These are phyloP conservation scores for Gynandropsis gynandra DNA, from an alignment of 345 rosid genomes.

Conservation along the genomic window DNA sequence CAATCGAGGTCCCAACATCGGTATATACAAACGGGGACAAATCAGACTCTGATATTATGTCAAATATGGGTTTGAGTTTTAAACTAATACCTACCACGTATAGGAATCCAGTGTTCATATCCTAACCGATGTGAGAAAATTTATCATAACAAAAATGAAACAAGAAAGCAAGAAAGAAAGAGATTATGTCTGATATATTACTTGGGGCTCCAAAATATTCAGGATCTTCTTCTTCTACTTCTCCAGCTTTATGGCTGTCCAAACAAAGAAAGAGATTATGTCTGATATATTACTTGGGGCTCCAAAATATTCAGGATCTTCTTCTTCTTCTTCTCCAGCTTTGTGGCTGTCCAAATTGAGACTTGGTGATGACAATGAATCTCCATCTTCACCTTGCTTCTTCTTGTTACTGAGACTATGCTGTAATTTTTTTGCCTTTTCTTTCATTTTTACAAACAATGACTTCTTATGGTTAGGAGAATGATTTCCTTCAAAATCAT, in stretches of 20 bases:
- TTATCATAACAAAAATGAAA: too few species aligned
- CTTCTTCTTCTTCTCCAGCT: constrained; percentile 31
- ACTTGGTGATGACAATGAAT: constrained; percentile 40
- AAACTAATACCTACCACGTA: too few species aligned
- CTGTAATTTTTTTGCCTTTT: constrained; percentile 53
- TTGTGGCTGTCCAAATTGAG: constrained; percentile 37
- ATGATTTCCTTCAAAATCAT: constrained; percentile 40
- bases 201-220: constrained; percentile 77
- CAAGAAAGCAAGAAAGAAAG: too few species aligned
- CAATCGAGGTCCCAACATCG: too few species aligned
- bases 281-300: constrained; percentile 50
- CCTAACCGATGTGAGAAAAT: too few species aligned
- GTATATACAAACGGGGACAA: too few species aligned
- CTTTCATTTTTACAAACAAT: constrained; percentile 60
- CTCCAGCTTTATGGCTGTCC: constrained; percentile 28
- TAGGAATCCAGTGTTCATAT: too few species aligned
- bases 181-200: constrained; percentile 17
- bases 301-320: constrained; percentile 62
- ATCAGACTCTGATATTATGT: too few species aligned
- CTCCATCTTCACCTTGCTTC: constrained; percentile 39
- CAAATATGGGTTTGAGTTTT: too few species aligned
- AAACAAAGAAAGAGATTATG: constrained; percentile 3
- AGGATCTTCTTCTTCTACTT: constrained; percentile 38
- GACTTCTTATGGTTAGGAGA: constrained; percentile 43
- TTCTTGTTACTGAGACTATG: constrained; percentile 43